Evolutionary conservation across 768 basidiomycete genomes (phyloP), one percentile per base, ranked within the genome.

Genomic region (Rhizopogon vinicolor): DNA sequence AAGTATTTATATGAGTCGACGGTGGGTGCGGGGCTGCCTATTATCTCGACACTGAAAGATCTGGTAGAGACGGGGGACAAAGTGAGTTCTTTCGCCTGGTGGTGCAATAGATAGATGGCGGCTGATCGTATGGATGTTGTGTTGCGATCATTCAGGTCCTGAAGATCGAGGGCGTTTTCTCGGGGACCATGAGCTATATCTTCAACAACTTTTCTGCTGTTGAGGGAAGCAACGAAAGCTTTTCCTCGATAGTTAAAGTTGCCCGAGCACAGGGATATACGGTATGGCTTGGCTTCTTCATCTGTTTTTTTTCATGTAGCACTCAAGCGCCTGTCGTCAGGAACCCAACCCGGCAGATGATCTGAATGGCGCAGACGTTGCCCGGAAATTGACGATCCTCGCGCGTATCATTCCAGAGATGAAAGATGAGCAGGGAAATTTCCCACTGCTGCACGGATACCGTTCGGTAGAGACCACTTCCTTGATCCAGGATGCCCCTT

Each of bases 271-370:
- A 92, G 62, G 97, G 97, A 1, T 99, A 95, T 73, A 99, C 97
- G 18, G 94, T 95, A 61, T 51, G 45, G 78, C 41, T 10, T 7
- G 29, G 37, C 35, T 16, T 14, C 33, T 51, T 8, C 52, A 10
- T 22, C 9, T n/a, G 41, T 22, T 12, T 39, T 33, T 53, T 41
- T 44, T 42, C 42, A 35, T 35, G 37, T 22, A 12, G 35, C 22
- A 13, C 35, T 57, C 44, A 41, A 4, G 25, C 22, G 28, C 22
- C 35, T 8, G 31, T 22, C 16, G 7, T 13, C 58, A 97, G 94
- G 97, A 99, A 76, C 97, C 97, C 5, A 92, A 99, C 69, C 97
- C 97, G 0, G 90, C 87, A 31, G 96, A 98, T 64, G 97, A 99
- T 69, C 85, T 99, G 43, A 95, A 93, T 59, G 97, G 97, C 5